Percentiles rank a stretch among this genome's conserved stretches.
phyloP scores from a whole-genome alignment of 805 yeast genomes.

The Saccharomycopsis fibuligera region DNA sequence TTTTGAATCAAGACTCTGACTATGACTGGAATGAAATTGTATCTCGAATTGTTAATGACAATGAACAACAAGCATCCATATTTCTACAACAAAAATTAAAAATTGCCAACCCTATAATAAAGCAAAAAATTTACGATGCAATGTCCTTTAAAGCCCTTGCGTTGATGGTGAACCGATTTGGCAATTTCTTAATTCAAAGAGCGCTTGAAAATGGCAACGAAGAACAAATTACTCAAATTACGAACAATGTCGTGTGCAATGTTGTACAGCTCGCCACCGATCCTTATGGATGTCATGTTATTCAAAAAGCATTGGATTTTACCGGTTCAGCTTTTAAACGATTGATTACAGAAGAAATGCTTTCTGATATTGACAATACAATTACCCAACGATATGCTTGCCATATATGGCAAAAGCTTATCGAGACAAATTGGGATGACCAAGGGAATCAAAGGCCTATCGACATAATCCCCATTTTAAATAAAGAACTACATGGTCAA shows the following conservation, averaged over 20 bases:
- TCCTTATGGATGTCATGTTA: slow-evolving; percentile 37
- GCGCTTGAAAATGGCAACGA: slow-evolving; percentile 32
- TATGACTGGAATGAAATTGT: slow-evolving; percentile 24
- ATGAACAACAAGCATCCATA: slow-evolving; percentile 37
- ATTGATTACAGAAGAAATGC: slow-evolving; percentile 32
- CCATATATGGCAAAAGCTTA: slow-evolving; percentile 39
- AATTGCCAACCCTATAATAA: slow-evolving; percentile 21
- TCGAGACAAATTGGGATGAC: slow-evolving; percentile 29
- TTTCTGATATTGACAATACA: slow-evolving; percentile 27
- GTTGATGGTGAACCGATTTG: slow-evolving; percentile 36
- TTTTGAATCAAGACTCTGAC: slow-evolving; percentile 1
- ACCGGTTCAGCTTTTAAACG: slow-evolving; percentile 26
- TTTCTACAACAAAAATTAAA: slow-evolving; percentile 35
- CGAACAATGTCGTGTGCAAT: slow-evolving; percentile 27
- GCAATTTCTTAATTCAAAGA: slow-evolving; percentile 36
- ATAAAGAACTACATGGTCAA: slow-evolving; percentile 27
- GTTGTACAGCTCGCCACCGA: slow-evolving; percentile 30
- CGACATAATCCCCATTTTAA: slow-evolving; percentile 27
- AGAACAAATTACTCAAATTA: slow-evolving; percentile 24
- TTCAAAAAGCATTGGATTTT: slow-evolving; percentile 35
- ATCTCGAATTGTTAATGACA: slow-evolving; percentile 27
- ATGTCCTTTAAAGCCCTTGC: slow-evolving; percentile 26
- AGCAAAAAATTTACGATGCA: slow-evolving; percentile 26
- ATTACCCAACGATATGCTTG: slow-evolving; percentile 34
- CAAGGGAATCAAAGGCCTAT: slow-evolving; percentile 23